A percentile compares a stretch with the other conserved stretches of the same genome.
phyloP scores from a whole-genome alignment of 1,284 basidiomycete genomes.

The Rhodofomes roseus region DNA sequence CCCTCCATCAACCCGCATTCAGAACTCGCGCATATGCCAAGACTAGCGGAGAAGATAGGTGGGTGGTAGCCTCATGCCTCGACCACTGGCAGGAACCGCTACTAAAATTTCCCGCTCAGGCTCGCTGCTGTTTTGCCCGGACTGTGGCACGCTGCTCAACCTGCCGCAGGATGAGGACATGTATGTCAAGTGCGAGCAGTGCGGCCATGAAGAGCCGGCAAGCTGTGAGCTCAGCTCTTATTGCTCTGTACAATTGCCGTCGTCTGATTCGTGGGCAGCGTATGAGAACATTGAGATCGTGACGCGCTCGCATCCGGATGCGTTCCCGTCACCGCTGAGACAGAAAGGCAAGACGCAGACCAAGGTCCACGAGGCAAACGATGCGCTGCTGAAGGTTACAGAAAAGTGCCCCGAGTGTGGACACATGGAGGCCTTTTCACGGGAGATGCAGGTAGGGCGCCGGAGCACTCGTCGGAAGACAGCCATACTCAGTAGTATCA shows the following conservation, averaged over 20 bases:
- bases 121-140: constrained; percentile 90
- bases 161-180: constrained; percentile 79
- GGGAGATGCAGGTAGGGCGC: constrained; percentile 66
- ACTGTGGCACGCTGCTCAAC: constrained; percentile 88
- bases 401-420: constrained; percentile 94
- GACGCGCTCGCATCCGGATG: constrained; percentile 89
- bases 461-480: neutral
- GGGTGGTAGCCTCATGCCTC: neutral
- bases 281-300: constrained; percentile 92
- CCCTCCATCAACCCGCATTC: too few species aligned
- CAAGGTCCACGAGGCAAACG: constrained; percentile 72
- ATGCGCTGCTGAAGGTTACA: constrained; percentile 75
- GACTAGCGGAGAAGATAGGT: constrained; percentile 30
- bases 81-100: neutral
- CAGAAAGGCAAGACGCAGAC: constrained; percentile 93
- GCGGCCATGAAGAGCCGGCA: constrained; percentile 82
- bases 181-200: constrained; percentile 84
- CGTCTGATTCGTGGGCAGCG: constrained; percentile 45
- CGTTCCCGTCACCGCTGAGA: constrained; percentile 87
- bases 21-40: constrained; percentile 2
- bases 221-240: constrained; percentile 54
- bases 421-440: constrained; percentile 74
- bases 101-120: constrained; percentile 40
- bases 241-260: neutral
- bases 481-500: constrained; percentile 19